Percentiles rank a stretch among this genome's conserved stretches.
Conservation (phyloP, 352 stramenopile genomes). For the Phytophthora meadii region DNA sequence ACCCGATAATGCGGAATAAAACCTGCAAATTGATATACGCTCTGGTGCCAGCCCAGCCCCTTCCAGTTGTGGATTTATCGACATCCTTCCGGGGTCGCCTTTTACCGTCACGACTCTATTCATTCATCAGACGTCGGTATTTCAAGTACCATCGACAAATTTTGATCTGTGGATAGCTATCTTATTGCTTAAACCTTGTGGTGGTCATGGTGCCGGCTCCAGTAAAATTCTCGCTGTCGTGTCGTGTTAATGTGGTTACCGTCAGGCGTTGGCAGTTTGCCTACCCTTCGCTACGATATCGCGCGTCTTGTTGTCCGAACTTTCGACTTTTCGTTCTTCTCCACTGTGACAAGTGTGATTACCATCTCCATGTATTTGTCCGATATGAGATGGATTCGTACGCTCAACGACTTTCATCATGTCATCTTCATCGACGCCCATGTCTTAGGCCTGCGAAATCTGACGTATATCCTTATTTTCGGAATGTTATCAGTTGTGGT, state of each 20-base stretch:
- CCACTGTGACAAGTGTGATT: conserved; percentile 30
- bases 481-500: conserved; percentile 23
- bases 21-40: conserved; percentile 17
- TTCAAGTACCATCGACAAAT: conserved; percentile 29
- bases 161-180: conserved; percentile 8
- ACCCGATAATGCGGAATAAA: neutral
- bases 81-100: conserved; percentile 39
- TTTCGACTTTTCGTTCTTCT: conserved; percentile 58
- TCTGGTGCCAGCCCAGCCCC: conserved; percentile 26
- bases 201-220: conserved; percentile 19
- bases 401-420: conserved; percentile 39
- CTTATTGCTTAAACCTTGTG: conserved; percentile 20
- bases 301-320: conserved; percentile 35
- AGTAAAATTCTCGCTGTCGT: conserved; percentile 15
- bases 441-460: conserved; percentile 21
- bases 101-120: conserved; percentile 20
- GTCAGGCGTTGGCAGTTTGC: conserved; percentile 28
- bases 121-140: conserved; percentile 22
- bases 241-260: conserved; percentile 27
- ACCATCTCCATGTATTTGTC: conserved; percentile 38
- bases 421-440: conserved; percentile 39
- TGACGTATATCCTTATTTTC: conserved; percentile 4
- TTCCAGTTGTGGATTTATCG: conserved; percentile 40
- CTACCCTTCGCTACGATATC: conserved; percentile 41
- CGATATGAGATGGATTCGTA: conserved; percentile 27